A percentile compares a stretch with the other conserved stretches of the same genome.
Evolutionary conservation across 1,139 yeast species (phyloP).

Genomic region (Sugiyamaella japonica): DNA sequence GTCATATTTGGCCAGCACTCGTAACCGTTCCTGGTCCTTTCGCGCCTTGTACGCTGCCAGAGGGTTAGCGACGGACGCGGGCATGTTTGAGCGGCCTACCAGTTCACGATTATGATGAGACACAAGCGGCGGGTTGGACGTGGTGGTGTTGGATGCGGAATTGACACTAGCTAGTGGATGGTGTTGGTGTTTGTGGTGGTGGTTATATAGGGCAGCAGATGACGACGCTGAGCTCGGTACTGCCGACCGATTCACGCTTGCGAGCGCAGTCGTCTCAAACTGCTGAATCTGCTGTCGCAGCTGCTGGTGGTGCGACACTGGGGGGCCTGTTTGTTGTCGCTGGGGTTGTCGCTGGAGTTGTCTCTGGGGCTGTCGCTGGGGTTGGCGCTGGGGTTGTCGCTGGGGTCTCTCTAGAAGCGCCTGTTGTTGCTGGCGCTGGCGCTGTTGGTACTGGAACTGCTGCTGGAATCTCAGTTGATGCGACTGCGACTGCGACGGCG

Average conservation of each 20-base stretch:
- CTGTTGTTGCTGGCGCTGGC: not conserved
- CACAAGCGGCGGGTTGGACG: too few species aligned
- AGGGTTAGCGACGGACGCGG: constrained; percentile 37
- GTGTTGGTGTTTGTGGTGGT: too few species aligned
- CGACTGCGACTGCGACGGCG: not conserved
- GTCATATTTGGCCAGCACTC: constrained; percentile 79
- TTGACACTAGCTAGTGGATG: too few species aligned
- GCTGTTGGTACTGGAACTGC: constrained; percentile 1
- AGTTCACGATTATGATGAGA: not conserved
- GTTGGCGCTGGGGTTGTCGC: not conserved
- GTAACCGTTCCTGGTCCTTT: constrained; percentile 65
- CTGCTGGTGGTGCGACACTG: not conserved
- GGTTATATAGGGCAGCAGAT: too few species aligned
- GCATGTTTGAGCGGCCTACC: constrained; percentile 18
- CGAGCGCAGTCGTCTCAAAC: not conserved
- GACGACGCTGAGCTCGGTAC: not conserved
- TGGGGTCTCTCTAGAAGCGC: not conserved
- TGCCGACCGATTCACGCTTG: not conserved
- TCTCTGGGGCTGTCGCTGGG: not conserved
- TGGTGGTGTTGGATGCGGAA: too few species aligned
- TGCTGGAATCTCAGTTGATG: constrained; percentile 4
- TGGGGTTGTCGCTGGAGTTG: not conserved
- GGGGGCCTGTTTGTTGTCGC: not conserved
- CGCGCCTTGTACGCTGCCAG: constrained; percentile 47
- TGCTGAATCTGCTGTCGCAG: not conserved